Evolutionary conservation across 1,284 basidiomycete species (phyloP).

Genomic region (Ustilago crameri): DNA sequence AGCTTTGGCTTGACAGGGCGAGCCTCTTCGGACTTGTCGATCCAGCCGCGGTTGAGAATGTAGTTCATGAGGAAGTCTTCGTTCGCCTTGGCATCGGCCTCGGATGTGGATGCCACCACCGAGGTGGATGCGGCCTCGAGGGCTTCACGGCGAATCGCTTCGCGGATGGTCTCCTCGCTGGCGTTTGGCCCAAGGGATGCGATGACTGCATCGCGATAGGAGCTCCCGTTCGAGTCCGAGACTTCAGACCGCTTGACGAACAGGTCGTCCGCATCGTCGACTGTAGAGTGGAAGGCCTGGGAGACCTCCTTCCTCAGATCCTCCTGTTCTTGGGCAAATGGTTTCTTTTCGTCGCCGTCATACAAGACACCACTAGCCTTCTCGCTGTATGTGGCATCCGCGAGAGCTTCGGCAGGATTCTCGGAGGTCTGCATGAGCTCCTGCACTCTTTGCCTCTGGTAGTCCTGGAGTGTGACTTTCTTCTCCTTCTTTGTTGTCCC

Average conservation of each 20-base stretch:
- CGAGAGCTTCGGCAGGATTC: constrained; percentile 62
- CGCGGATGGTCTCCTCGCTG: constrained; percentile 69
- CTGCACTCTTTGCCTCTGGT: constrained; percentile 62
- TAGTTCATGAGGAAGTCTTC: constrained; percentile 82
- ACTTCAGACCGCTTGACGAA: constrained; percentile 80
- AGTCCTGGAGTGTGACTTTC: constrained; percentile 64
- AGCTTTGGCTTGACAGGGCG: constrained; percentile 40
- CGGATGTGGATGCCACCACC: constrained; percentile 36
- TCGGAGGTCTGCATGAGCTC: constrained; percentile 60
- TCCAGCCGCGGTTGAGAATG: constrained; percentile 67
- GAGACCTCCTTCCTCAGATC: constrained; percentile 83
- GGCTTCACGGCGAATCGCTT: constrained; percentile 42
- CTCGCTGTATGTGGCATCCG: constrained; percentile 59
- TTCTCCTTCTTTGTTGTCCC: constrained; percentile 47
- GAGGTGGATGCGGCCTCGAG: constrained; percentile 23
- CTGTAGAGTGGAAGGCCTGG: constrained; percentile 76
- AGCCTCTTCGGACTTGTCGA: constrained; percentile 53
- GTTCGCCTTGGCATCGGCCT: constrained; percentile 70
- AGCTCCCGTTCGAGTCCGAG: constrained; percentile 79
- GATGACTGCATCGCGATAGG: constrained; percentile 83
- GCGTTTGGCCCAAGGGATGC: constrained; percentile 82
- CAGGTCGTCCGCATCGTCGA: constrained; percentile 70
- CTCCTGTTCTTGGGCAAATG: constrained; percentile 83
- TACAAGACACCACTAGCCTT: constrained; percentile 19
- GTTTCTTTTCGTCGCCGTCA: constrained; percentile 75